Percentiles rank a stretch among this genome's conserved stretches.
These are phyloP conservation scores for Somion occarium DNA, from an alignment of 1,284 basidiomycete genomes.

Conservation along the genomic window DNA sequence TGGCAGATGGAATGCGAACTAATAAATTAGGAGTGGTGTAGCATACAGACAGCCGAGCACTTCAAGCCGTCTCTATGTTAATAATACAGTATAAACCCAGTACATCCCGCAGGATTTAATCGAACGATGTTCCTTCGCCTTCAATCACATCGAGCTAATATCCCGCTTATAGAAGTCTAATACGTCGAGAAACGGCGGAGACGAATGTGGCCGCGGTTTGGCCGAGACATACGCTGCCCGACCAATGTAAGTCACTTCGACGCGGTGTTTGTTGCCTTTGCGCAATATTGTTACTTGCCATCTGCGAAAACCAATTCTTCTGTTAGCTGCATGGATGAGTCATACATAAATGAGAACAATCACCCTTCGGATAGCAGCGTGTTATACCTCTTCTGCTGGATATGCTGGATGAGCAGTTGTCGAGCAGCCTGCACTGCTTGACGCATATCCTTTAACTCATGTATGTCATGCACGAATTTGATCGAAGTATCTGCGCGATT, in stretches of 20 bases:
- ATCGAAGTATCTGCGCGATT: constrained; percentile 47
- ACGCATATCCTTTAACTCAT: constrained; percentile 32
- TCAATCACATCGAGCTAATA: neutral
- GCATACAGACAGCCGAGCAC: constrained; percentile 7
- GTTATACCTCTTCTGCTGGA: constrained; percentile 54
- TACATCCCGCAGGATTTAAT: too few relatives aligned
- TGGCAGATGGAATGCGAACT: too few relatives aligned
- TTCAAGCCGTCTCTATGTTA: constrained; percentile 1
- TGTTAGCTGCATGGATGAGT: neutral
- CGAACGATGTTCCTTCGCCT: neutral
- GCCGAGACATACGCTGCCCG: constrained; percentile 54
- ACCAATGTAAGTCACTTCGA: constrained; percentile 65
- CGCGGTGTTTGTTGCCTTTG: constrained; percentile 52
- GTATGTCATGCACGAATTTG: constrained; percentile 60
- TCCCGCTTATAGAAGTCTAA: constrained; percentile 26
- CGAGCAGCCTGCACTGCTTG: constrained; percentile 60
- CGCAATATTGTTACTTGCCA: constrained; percentile 67
- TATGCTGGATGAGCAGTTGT: constrained; percentile 54
- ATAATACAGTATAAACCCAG: neutral
- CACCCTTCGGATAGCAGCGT: constrained; percentile 65
- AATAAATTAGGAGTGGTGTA: constrained; percentile 11
- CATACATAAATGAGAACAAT: constrained; percentile 15
- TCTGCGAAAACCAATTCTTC: constrained; percentile 41
- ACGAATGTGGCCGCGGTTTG: constrained; percentile 37
- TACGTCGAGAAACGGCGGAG: constrained; percentile 65